These are phyloP conservation scores for Entonaema liquescens DNA, from an alignment of 495 filamentous ascomycete genomes.

Conservation along the genomic window DNA sequence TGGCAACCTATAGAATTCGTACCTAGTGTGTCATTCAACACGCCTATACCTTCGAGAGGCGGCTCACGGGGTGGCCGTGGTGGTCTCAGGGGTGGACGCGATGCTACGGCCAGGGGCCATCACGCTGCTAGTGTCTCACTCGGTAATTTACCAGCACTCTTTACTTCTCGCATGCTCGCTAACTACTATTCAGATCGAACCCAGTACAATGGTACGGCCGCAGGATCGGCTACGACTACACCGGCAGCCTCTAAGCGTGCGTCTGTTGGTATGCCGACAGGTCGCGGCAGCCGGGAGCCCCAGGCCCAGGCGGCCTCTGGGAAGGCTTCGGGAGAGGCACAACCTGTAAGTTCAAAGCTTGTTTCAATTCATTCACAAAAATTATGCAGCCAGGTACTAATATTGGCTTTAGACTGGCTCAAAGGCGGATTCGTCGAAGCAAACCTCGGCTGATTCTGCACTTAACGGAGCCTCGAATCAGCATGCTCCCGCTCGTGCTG, in stretches of 20 bases:
- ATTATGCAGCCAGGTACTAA: not conserved
- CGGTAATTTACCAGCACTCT: constrained; percentile 14
- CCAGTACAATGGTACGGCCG: constrained; percentile 27
- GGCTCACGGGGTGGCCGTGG: constrained; percentile 65
- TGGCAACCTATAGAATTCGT: constrained; percentile 78
- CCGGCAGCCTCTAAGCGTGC: constrained; percentile 55
- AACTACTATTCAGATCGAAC: constrained; percentile 35
- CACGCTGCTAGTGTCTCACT: constrained; percentile 33
- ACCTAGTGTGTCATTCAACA: constrained; percentile 83
- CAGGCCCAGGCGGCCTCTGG: constrained; percentile 27
- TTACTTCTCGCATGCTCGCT: constrained; percentile 3
- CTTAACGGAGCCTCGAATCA: constrained; percentile 21
- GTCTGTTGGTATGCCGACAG: constrained; percentile 52
- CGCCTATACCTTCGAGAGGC: constrained; percentile 74
- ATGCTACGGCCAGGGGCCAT: constrained; percentile 45
- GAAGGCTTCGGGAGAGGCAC: constrained; percentile 25
- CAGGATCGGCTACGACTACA: constrained; percentile 22
- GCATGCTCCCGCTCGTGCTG: constrained; percentile 5
- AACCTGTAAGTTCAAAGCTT: constrained; percentile 33
- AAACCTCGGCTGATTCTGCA: constrained; percentile 26
- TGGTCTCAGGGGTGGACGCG: constrained; percentile 63
- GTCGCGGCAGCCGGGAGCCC: constrained; percentile 49
- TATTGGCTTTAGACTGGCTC: constrained; percentile 14
- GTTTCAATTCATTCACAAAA: not conserved
- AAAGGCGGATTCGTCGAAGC: constrained; percentile 37